Conservation (phyloP, 2,329 filamentous ascomycete genomes). For the Lachnum nothofagi region DNA sequence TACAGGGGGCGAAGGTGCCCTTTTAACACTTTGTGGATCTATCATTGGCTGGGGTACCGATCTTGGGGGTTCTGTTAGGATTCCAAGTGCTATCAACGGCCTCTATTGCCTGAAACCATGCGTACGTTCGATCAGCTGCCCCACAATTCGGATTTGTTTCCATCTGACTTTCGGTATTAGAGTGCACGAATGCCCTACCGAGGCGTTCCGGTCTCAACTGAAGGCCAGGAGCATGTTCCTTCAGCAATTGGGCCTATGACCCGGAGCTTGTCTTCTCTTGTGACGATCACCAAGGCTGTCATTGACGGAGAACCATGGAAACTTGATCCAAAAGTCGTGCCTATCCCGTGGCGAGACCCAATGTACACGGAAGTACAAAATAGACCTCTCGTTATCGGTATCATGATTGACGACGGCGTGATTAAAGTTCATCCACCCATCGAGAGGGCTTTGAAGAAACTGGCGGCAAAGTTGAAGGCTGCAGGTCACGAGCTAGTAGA, state of each 20-base stretch:
- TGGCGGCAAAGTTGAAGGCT: slow-evolving; percentile 35
- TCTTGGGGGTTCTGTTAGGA: slow-evolving; percentile 47
- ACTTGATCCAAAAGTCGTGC: slow-evolving; percentile 48
- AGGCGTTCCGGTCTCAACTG: slow-evolving; percentile 55
- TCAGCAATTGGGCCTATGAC: slow-evolving; percentile 58
- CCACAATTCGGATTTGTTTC: neutral
- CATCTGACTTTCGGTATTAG: slow-evolving; percentile 31
- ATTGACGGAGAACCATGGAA: slow-evolving; percentile 47
- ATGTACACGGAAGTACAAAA: slow-evolving; percentile 18
- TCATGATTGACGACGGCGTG: slow-evolving; percentile 46
- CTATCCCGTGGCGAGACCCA: slow-evolving; percentile 49
- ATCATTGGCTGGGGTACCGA: slow-evolving; percentile 47
- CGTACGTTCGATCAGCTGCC: neutral
- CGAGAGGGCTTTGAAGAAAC: slow-evolving; percentile 42
- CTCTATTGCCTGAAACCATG: slow-evolving; percentile 36
- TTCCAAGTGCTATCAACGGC: slow-evolving; percentile 44
- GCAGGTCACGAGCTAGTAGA: slow-evolving; percentile 51
- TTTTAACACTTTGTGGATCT: slow-evolving; percentile 39
- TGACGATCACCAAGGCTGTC: slow-evolving; percentile 44
- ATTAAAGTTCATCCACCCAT: slow-evolving; percentile 53
- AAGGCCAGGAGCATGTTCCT: slow-evolving; percentile 60
- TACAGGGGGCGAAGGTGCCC: slow-evolving; percentile 40
- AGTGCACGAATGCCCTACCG: slow-evolving; percentile 53
- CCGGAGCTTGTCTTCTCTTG: slow-evolving; percentile 46
- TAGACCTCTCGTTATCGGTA: slow-evolving; percentile 45